phyloP scores from a whole-genome alignment of 768 basidiomycete genomes.

The Piloderma croceum region DNA sequence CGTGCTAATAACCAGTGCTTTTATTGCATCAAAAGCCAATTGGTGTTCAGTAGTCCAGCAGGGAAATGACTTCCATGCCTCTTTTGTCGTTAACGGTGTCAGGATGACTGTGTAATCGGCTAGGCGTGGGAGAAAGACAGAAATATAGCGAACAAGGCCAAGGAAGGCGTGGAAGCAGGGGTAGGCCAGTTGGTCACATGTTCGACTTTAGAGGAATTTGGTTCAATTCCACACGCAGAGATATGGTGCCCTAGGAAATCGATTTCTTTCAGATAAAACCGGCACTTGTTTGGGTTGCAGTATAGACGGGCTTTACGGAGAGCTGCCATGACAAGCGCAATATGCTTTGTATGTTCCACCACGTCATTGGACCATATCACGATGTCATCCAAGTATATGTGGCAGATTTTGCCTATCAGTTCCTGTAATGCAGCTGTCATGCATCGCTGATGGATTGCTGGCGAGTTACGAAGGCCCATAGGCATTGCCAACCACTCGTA shows the following conservation, averaged over 20 bases:
- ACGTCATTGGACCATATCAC: no score
- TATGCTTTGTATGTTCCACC: conserved; percentile 16
- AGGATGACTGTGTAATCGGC: conserved; percentile 24
- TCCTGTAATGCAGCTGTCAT: conserved; percentile 11
- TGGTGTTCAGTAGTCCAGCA: conserved; percentile 24
- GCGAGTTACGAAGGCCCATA: no score
- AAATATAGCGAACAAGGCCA: conserved; percentile 24
- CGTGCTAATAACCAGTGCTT: no score
- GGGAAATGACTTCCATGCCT: conserved; percentile 15
- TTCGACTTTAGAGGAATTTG: conserved; percentile 19
- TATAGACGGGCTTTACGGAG: conserved; percentile 16
- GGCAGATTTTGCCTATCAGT: no score
- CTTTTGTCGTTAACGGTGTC: conserved; percentile 18
- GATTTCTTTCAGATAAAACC: conserved; percentile 24
- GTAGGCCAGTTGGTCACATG: conserved; percentile 25
- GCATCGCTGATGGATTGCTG: conserved; percentile 14
- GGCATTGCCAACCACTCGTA: conserved; percentile 19
- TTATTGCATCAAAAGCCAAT: conserved; percentile 32
- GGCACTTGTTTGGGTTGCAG: conserved; percentile 18
- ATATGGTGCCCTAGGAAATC: no score
- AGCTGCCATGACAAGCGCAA: conserved; percentile 6
- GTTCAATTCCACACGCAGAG: conserved; percentile 19
- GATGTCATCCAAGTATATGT: conserved; percentile 19
- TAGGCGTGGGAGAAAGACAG: conserved; percentile 23
- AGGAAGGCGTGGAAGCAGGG: conserved; percentile 18